Base-by-base conservation (phyloP, 2,329 filamentous ascomycete species). In the Phialophora chinensis region DNA sequence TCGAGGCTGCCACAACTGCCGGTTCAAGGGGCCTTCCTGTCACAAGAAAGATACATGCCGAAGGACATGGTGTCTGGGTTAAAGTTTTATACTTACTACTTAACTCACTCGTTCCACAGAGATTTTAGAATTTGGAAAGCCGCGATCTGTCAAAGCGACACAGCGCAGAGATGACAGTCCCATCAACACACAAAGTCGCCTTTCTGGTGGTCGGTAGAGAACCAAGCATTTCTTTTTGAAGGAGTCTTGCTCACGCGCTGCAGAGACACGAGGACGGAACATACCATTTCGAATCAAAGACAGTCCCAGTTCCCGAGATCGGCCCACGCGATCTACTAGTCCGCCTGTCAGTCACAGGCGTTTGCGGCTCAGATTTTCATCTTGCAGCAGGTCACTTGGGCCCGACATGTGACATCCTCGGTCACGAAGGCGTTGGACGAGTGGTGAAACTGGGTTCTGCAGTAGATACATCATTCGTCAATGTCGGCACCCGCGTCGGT, bases 331-430 rank as follows among this genome's bases (percentile, higher is more conserved):
- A 88, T 65, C 75, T 88, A 23, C 79, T 88, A 4, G 78, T 88
- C 70, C 82, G 81, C 56, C 78, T 88, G 53, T 87, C 86, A 62
- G 80, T 80, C 17, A 87, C 85, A 1, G 86, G 86, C 0, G 78
- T 88, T 53, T 88, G 86, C 75, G 82, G 83, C 67, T 82, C 80
- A 20, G 86, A 88, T 70, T 75, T 88, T n/a, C 85, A 87, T 72
- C 83, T 84, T 73, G 80, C 79, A 0, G 61, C 74, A 0, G 79
- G 80, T 11, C 73, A 79, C 27, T 69, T 81, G 53, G 78, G 79
- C 0, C 77, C 77, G 0, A 73, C 74, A 0, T 71, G 73, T 4
- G 67, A 75, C 27, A 86, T 87, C 82, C 63, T 68, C 14, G 81
- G 82, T 3, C 82, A 83, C 56, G 82, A 84, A 67, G 82, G 81